A percentile compares a stretch with the other conserved stretches of the same genome.
These are phyloP conservation scores for Penicillium sclerotigenum DNA, from an alignment of 2,329 filamentous ascomycete species.

Conservation along the genomic window DNA sequence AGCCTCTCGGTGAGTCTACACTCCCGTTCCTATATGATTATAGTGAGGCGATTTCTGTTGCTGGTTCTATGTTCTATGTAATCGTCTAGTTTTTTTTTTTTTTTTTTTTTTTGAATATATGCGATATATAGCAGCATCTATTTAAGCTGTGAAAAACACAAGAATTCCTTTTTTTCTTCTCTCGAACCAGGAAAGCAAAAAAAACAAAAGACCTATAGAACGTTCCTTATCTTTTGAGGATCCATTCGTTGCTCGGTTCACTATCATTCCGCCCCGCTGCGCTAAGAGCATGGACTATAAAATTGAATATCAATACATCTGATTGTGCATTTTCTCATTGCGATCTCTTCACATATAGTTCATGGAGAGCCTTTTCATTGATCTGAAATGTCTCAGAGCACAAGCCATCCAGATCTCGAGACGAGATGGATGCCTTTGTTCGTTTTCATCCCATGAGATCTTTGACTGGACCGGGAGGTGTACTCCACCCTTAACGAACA, in stretches of 20 bases:
- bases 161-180: neutral
- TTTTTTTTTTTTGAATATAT: neutral
- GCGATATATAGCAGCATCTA: neutral
- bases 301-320: neutral
- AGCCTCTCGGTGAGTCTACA: constrained; percentile 17
- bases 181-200: neutral
- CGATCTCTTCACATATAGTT: neutral
- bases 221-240: constrained; percentile 12
- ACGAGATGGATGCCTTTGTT: neutral
- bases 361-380: neutral
- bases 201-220: constrained; percentile 13
- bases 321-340: neutral
- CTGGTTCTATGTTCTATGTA: neutral
- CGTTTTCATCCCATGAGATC: neutral
- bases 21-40: neutral
- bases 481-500: constrained; percentile 11
- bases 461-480: neutral
- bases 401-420: neutral
- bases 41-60: neutral
- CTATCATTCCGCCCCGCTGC: constrained; percentile 3
- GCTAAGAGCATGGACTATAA: constrained; percentile 3
- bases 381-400: neutral
- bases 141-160: no score
- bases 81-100: no score
- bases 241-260: constrained; percentile 1